These are phyloP conservation scores for Nothophoma quercina DNA, from an alignment of 2,329 filamentous ascomycete species.

Conservation along the genomic window DNA sequence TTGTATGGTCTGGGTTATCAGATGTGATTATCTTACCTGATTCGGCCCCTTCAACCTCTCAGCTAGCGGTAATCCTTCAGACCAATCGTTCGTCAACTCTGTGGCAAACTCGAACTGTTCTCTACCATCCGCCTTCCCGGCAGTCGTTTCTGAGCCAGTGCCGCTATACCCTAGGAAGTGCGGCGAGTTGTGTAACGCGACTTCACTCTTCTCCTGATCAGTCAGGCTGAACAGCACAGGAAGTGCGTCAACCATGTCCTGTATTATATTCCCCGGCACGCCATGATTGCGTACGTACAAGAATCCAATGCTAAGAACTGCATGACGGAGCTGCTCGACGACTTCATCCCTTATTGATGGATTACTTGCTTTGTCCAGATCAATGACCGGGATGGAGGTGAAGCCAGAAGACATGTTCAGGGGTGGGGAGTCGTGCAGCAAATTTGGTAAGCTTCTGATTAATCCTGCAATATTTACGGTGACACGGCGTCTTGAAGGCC, in stretches of 20 bases:
- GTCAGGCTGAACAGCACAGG: slow-evolving; percentile 45
- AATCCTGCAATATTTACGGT: too few relatives aligned
- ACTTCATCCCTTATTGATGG: neutral
- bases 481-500: too few relatives aligned
- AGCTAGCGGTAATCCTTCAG: neutral
- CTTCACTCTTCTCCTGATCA: slow-evolving; percentile 7
- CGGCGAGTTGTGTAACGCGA: slow-evolving; percentile 56
- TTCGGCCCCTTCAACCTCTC: neutral
- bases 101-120: slow-evolving; percentile 69
- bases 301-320: neutral
- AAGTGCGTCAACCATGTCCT: neutral
- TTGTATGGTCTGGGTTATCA: slow-evolving; percentile 29
- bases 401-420: neutral
- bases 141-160: slow-evolving; percentile 63
- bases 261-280: neutral
- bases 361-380: neutral
- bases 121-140: slow-evolving; percentile 58
- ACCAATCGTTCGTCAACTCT: neutral
- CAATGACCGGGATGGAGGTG: neutral
- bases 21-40: slow-evolving; percentile 43
- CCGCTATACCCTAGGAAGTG: slow-evolving; percentile 68
- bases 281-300: neutral
- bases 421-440: neutral
- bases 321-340: neutral
- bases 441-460: too few relatives aligned